Base-by-base conservation (phyloP, 306 rosid genomes). In the Vigna angularis region DNA sequence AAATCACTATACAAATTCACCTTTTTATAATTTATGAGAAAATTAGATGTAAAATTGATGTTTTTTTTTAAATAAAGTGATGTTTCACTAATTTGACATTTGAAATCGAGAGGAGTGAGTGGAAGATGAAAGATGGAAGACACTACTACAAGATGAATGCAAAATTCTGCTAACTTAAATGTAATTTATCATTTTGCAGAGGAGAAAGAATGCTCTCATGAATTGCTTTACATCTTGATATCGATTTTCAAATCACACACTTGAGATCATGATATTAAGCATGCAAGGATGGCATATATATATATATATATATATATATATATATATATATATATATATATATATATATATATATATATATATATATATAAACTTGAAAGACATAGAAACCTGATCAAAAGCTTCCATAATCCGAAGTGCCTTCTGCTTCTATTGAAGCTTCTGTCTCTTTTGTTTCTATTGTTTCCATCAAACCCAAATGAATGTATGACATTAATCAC, bases 161-260 rank as follows among this genome's bases (percentile, higher is more conserved):
- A 20, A 22, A 45, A 5, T 20, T 66, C 10, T 77, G 77, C 76
- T 85, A 24, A 85, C 55, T 73, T 15, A 9, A 64, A 20, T 66
- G 10, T 51, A 34, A 50, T 78, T 36, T 82, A 50, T 85, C 72
- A 70, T 26, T 28, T 76, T 85, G 91, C 94, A 89, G 98, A 79
- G 80, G 83, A 86, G 59, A 82, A 87, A 51, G 88, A 91, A 79
- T 79, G 38, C 66, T 65, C 67, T 85, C 89, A 83, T 90, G 70
- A 84, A 75, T 58, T 89, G 93, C 71, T 90, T 92, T 64, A 82
- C 80, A 42, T 93, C 91, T 71, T 82, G 88, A 90, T 61, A 66
- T 44, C 57, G 5, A 79, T 69, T 61, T 40, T 75, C 53, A 68
- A 36, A 64, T 45, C 75, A 75, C 64, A 28, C 64, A 82, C 61